Conservation (phyloP, 225 moss, liverwort and hornwort species). For the Pleurozium schreberi region DNA sequence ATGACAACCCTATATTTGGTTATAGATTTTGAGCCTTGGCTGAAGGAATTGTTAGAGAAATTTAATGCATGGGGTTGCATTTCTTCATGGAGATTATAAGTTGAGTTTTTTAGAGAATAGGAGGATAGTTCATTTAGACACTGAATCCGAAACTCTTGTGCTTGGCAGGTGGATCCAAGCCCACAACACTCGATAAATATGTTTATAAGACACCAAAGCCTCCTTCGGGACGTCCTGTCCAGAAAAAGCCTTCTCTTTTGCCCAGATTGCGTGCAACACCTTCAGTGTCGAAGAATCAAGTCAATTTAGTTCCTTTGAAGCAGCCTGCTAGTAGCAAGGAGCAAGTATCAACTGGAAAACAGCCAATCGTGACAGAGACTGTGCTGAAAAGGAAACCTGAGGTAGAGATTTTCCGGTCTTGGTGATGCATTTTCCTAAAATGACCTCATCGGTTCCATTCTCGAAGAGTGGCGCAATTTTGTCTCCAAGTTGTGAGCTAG, state of each 20-base stretch:
- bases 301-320: constrained; percentile 7
- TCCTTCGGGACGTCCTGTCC: background rate
- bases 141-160: background rate
- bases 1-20: background rate
- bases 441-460: background rate
- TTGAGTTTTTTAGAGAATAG: background rate
- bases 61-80: background rate
- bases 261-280: background rate
- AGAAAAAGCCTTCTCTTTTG: constrained; percentile 8
- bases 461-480: background rate
- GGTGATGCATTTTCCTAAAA: background rate
- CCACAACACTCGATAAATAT: constrained; percentile 59
- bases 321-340: constrained; percentile 4
- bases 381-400: constrained; percentile 1
- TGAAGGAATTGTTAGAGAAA: background rate
- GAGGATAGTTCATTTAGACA: background rate
- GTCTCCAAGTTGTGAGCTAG: background rate
- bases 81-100: background rate
- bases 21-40: background rate
- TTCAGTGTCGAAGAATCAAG: background rate
- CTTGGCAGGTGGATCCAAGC: constrained; percentile 19
- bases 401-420: background rate
- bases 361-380: constrained; percentile 7
- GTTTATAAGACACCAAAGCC: constrained; percentile 29
- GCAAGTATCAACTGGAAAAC: constrained; percentile 2